phyloP scores from a whole-genome alignment of 2,329 filamentous ascomycete genomes.

The Fusarium sp. region DNA sequence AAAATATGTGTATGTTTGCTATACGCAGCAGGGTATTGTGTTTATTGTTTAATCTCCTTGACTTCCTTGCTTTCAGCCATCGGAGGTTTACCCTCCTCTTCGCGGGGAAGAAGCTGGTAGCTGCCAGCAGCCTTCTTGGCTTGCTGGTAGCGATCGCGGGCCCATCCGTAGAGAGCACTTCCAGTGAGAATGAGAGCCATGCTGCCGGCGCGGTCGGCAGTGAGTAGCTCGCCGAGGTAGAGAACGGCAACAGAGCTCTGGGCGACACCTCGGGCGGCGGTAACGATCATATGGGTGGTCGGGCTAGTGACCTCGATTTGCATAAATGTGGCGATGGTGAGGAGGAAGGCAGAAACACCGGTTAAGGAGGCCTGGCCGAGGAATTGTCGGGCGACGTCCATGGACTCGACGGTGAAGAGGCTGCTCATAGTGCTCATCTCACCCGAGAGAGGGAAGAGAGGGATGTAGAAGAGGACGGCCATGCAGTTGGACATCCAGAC shows the following conservation, averaged over 20 bases:
- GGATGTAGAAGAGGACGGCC: conserved; percentile 47
- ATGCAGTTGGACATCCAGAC: conserved; percentile 50
- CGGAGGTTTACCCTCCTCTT: conserved; percentile 40
- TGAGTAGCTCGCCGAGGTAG: conserved; percentile 46
- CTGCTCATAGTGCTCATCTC: conserved; percentile 41
- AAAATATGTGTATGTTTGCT: conserved; percentile 21
- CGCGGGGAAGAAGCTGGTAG: conserved; percentile 44
- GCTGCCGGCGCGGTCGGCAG: conserved; percentile 47
- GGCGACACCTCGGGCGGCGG: conserved; percentile 47
- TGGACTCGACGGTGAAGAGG: conserved; percentile 37
- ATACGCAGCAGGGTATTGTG: conserved; percentile 4
- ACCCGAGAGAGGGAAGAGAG: conserved; percentile 47
- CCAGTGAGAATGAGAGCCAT: conserved; percentile 47
- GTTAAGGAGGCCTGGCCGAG: conserved; percentile 44
- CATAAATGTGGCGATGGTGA: conserved; percentile 49
- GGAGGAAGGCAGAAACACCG: conserved; percentile 47
- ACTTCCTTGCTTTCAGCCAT: conserved; percentile 37
- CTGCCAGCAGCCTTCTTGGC: conserved; percentile 45
- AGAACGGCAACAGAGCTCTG: conserved; percentile 48
- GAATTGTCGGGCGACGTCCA: conserved; percentile 42
- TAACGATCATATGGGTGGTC: conserved; percentile 50
- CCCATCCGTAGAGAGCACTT: conserved; percentile 48
- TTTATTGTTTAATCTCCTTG: conserved; percentile 30
- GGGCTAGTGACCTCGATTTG: conserved; percentile 49
- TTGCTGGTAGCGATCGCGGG: conserved; percentile 46